Evolutionary conservation across 306 rosid genomes (phyloP), one percentile per base, ranked within the genome.

Genomic region (Cyamopsis tetragonoloba): DNA sequence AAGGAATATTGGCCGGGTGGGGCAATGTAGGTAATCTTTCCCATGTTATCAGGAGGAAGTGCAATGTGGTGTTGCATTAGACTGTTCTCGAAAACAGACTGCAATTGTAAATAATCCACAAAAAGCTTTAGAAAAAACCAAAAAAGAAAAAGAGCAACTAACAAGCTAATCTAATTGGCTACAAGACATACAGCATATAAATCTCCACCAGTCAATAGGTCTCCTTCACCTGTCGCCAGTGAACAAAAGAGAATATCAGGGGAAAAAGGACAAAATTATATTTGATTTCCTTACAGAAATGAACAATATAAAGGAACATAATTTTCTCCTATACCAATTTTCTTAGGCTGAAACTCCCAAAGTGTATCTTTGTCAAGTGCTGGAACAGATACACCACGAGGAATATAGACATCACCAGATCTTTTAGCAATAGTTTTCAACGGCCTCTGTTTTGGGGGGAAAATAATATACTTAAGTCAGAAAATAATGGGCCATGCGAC

Each of bases 321-420:
- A 39, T 12, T 44, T 51, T 68, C 34, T 59, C 30, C 12, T 1
- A 20, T 76, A 95, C 99, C 95, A 53, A 95, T 32, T 81, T 85
- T 95, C 73, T 85, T 95, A 11, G 99, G 99, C 61, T 86, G 81
- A 77, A 95, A 95, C 71, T 95, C 99, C 99, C 99, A 95, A 7
- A 90, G 96, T 62, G 50, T 62, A 71, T 95, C 96, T 76, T 95
- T 95, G 89, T 95, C 99, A 26, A 95, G 99, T 57, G 97, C 92
- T 5, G 99, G 97, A 46, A 95, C 99, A 73, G 99, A 75, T 27
- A 95, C 96, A 66, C 97, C 99, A 68, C 99, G 97, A 1, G 97
- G 99, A 73, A 95, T 95, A 75, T 95, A 95, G 76, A 95, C 99
- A 85, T 95, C 99, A 38, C 96, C 99, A 6, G 95, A 95, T 79